Conservation (phyloP, 257 asterid genomes). For the Lycium barbarum region DNA sequence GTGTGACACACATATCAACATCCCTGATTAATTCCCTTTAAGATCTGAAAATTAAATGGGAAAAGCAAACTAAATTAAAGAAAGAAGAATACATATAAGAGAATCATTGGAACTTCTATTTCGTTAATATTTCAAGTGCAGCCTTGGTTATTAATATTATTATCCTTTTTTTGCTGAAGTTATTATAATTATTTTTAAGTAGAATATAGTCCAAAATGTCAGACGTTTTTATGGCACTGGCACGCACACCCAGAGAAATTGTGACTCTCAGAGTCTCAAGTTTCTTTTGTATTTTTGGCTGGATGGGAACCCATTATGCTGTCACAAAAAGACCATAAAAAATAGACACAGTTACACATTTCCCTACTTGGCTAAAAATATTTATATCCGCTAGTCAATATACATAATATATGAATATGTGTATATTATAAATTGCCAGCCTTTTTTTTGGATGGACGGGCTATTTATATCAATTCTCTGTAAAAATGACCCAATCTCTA, state of each 20-base stretch:
- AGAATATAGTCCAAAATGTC: neutral
- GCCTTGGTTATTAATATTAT: neutral
- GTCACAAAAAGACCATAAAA: neutral
- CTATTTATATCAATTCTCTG: no score
- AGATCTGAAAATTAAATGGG: neutral
- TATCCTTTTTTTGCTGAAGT: no score
- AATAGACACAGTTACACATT: no score
- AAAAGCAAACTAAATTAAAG: neutral
- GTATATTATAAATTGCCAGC: no score
- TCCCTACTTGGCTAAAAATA: no score
- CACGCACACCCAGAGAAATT: constrained; percentile 1
- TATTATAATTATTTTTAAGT: neutral
- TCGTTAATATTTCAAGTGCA: neutral
- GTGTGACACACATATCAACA: constrained; percentile 45
- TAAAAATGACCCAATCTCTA: no score
- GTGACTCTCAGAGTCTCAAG: neutral
- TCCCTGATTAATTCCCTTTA: neutral
- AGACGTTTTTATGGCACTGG: neutral
- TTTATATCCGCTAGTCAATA: no score
- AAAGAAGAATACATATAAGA: neutral
- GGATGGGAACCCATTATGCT: neutral
- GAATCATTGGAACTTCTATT: neutral
- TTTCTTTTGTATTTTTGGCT: neutral
- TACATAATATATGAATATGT: no score
- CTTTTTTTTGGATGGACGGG: no score